Evolutionary conservation across 768 basidiomycete species (phyloP).

Genomic region (Kondoa subrosea): DNA sequence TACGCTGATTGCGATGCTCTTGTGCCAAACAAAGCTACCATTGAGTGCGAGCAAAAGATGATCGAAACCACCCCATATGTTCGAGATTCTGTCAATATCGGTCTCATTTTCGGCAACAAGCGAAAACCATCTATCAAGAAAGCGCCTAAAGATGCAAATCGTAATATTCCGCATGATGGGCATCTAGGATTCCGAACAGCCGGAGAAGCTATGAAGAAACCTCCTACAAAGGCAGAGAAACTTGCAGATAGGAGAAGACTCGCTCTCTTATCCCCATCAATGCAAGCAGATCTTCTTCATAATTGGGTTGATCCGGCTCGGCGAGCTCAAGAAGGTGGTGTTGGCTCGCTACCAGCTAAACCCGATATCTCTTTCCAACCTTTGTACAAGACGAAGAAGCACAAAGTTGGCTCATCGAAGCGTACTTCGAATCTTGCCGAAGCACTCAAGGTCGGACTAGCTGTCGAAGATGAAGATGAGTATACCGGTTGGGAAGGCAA

Average conservation of each 20-base stretch:
- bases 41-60: not conserved
- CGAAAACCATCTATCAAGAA: not conserved
- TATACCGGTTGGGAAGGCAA: not conserved
- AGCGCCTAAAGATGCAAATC: not conserved
- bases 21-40: slow-evolving; percentile 39
- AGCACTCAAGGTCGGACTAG: not conserved
- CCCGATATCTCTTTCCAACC: not conserved
- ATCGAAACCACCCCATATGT: slow-evolving; percentile 2
- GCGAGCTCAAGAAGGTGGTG: not conserved
- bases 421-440: not conserved
- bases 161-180: slow-evolving; percentile 3
- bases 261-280: not conserved
- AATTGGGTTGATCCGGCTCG: not conserved
- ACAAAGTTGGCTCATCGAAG: not conserved
- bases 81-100: not conserved
- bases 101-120: not conserved
- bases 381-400: not conserved
- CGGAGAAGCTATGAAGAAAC: not conserved
- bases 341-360: not conserved
- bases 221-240: not conserved
- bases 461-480: not conserved
- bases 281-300: not conserved
- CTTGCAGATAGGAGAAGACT: not conserved
- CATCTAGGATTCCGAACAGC: slow-evolving; percentile 6
- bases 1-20: slow-evolving; percentile 82